Conservation (phyloP, 2,329 filamentous ascomycete genomes). For the Cucurbitaria berberidis region DNA sequence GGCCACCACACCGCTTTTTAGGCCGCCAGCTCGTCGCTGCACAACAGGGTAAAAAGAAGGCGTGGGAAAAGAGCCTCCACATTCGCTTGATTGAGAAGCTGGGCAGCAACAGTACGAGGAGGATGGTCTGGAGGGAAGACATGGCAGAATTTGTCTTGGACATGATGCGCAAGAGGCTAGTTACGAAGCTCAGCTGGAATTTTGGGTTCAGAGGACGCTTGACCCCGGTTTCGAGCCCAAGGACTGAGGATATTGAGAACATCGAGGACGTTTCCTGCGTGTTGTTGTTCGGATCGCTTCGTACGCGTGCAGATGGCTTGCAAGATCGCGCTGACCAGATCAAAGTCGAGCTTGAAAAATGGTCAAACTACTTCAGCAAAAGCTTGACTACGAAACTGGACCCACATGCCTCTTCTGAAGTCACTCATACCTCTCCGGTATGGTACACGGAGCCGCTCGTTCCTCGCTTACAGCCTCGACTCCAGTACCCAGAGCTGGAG, state of each 20-base stretch:
- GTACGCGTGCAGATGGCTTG: slow-evolving; percentile 32
- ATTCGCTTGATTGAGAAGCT: slow-evolving; percentile 44
- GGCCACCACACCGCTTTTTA: slow-evolving; percentile 33
- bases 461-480: slow-evolving; percentile 33
- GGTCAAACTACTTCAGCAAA: slow-evolving; percentile 23
- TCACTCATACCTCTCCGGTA: slow-evolving; percentile 29
- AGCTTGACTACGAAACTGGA: slow-evolving; percentile 25
- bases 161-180: slow-evolving; percentile 45
- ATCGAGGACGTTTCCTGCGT: slow-evolving; percentile 41
- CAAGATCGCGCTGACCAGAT: slow-evolving; percentile 21
- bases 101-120: slow-evolving; percentile 36
- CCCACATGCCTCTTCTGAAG: slow-evolving; percentile 29
- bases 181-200: slow-evolving; percentile 47
- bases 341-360: slow-evolving; percentile 29
- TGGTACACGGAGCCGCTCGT: slow-evolving; percentile 39
- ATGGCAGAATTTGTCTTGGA: slow-evolving; percentile 53
- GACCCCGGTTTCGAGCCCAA: slow-evolving; percentile 27
- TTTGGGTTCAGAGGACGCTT: slow-evolving; percentile 34
- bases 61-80: slow-evolving; percentile 29
- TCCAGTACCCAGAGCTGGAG: slow-evolving; percentile 38
- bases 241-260: slow-evolving; percentile 24
- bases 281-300: slow-evolving; percentile 32
- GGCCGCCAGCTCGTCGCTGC: slow-evolving; percentile 17
- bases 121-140: slow-evolving; percentile 55
- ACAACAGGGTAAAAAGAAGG: slow-evolving; percentile 27